phyloP scores from a whole-genome alignment of 768 basidiomycete species.

The Fomitopsis serialis region DNA sequence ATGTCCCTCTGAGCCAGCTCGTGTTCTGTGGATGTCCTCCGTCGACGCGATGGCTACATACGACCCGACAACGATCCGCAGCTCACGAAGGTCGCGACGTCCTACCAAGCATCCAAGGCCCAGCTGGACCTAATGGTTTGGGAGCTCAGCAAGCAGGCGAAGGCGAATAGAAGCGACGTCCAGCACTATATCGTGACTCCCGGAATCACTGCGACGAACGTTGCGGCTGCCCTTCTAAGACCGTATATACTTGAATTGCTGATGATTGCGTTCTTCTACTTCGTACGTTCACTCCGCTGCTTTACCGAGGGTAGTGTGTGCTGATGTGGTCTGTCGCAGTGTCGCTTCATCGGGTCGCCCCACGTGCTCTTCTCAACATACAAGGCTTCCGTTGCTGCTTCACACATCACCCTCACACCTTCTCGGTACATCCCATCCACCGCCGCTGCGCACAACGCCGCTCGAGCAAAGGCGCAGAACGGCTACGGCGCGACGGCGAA shows the following conservation, averaged over 20 bases:
- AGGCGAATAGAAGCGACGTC: conserved; percentile 9
- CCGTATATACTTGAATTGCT: conserved; percentile 34
- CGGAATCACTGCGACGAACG: conserved; percentile 62
- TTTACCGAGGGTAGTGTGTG: conserved; percentile 2
- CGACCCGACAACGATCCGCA: conserved; percentile 73
- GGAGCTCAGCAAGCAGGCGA: conserved; percentile 28
- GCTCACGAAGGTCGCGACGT: conserved; percentile 47
- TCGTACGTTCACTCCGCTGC: conserved; percentile 41
- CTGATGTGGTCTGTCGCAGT: conserved; percentile 33
- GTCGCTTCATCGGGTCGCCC: conserved; percentile 59
- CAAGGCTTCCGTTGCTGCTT: conserved; percentile 63
- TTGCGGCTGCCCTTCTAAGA: conserved; percentile 43
- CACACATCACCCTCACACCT: conserved; percentile 62
- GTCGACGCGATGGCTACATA: conserved; percentile 49
- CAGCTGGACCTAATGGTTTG: conserved; percentile 66
- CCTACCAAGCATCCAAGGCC: conserved; percentile 73
- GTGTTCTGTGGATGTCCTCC: conserved; percentile 80
- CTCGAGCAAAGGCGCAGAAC: neutral
- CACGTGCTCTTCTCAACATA: conserved; percentile 57
- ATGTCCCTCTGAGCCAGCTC: conserved; percentile 34
- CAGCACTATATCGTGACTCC: conserved; percentile 67
- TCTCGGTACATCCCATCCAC: conserved; percentile 38
- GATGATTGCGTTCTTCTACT: conserved; percentile 54
- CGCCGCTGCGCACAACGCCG: neutral
- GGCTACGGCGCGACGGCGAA: conserved; percentile 2